Percentiles rank a stretch among this genome's conserved stretches.
These are phyloP conservation scores for Nannochloropsis gaditana DNA, from an alignment of 108 stramenopile species.

Conservation along the genomic window DNA sequence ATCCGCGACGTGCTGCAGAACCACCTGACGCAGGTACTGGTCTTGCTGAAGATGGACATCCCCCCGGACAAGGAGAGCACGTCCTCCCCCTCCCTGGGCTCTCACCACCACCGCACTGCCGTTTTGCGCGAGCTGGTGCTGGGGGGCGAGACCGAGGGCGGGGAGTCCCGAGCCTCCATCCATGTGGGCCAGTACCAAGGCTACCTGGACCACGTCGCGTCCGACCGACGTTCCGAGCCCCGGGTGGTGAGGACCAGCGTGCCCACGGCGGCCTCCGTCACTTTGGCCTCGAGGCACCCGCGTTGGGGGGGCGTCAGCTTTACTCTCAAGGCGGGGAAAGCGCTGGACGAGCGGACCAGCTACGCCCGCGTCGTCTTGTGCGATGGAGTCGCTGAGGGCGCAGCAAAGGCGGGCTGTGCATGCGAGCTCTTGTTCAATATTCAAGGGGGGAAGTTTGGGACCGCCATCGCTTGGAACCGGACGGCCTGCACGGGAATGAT, in stretches of 20 bases:
- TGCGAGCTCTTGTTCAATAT: background rate
- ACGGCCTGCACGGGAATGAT: constrained; percentile 4
- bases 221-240: constrained; percentile 72
- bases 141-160: constrained; percentile 60
- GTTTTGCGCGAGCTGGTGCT: constrained; percentile 59
- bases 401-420: background rate
- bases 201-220: constrained; percentile 58
- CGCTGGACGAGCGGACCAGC: constrained; percentile 69
- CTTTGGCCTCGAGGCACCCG: background rate
- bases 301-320: constrained; percentile 91
- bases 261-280: background rate
- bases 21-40: constrained; percentile 72
- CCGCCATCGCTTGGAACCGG: background rate
- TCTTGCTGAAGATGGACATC: constrained; percentile 42
- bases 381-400: background rate
- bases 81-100: background rate
- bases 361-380: background rate
- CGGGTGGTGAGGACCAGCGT: constrained; percentile 58
- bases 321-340: constrained; percentile 88
- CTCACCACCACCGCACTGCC: constrained; percentile 69
- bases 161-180: constrained; percentile 64
- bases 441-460: constrained; percentile 17
- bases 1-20: constrained; percentile 83
- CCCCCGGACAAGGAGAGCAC: constrained; percentile 36
- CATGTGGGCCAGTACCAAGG: background rate